Conservation (phyloP, 2,329 filamentous ascomycete species). For the Akanthomyces dipterigenus region DNA sequence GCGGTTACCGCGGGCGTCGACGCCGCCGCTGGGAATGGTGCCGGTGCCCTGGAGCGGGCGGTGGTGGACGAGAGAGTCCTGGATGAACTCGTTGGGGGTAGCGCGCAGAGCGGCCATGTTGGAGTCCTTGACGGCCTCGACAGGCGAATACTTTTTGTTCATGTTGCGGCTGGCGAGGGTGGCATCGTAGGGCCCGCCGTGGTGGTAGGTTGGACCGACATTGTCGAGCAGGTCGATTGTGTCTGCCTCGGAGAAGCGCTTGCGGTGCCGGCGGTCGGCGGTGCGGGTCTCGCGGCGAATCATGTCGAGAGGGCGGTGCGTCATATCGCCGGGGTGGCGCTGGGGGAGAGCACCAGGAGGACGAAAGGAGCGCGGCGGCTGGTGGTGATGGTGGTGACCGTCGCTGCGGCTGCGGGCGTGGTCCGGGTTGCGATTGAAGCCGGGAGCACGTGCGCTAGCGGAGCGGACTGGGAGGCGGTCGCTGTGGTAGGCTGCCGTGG, state of each 20-base stretch:
- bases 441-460: slow-evolving; percentile 13
- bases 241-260: slow-evolving; percentile 63
- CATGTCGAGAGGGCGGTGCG: slow-evolving; percentile 59
- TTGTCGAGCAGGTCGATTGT: slow-evolving; percentile 74
- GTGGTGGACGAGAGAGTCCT: slow-evolving; percentile 65
- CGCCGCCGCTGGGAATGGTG: slow-evolving; percentile 63
- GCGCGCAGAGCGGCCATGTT: slow-evolving; percentile 74
- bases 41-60: slow-evolving; percentile 78
- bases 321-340: slow-evolving; percentile 55
- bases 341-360: background rate
- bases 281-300: slow-evolving; percentile 55
- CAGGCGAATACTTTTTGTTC: slow-evolving; percentile 55
- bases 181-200: slow-evolving; percentile 86
- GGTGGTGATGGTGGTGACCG: background rate
- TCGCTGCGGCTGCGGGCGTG: slow-evolving; percentile 10
- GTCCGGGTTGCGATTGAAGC: background rate
- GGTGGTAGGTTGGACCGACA: slow-evolving; percentile 67
- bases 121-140: slow-evolving; percentile 66
- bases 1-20: slow-evolving; percentile 59
- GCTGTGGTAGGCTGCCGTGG: slow-evolving; percentile 18
- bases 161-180: slow-evolving; percentile 68
- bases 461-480: slow-evolving; percentile 24
- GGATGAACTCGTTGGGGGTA: slow-evolving; percentile 70
- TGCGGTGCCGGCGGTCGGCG: slow-evolving; percentile 61
- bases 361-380: background rate